Evolutionary conservation across 345 rosid genomes (phyloP).

Genomic region (rapeseed (Brassica napus)): DNA sequence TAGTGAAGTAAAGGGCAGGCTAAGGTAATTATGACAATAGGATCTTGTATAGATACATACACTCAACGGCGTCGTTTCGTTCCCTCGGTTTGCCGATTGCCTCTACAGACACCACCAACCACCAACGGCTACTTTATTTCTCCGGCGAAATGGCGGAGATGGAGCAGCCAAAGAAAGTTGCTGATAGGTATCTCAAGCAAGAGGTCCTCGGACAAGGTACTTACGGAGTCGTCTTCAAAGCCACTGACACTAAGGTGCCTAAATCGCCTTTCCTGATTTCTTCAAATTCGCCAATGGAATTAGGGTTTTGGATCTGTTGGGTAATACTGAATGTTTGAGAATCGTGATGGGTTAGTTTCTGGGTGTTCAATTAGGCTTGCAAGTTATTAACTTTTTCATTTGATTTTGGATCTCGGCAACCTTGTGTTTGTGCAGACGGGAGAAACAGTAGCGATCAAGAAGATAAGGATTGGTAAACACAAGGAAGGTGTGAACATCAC

Average conservation of each 20-base stretch:
- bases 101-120: neutral
- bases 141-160: neutral
- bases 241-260: neutral
- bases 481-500: neutral
- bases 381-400: neutral
- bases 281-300: neutral
- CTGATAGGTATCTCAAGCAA: neutral
- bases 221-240: neutral
- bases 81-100: neutral
- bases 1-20: too few relatives aligned
- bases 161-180: neutral
- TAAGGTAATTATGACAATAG: too few relatives aligned
- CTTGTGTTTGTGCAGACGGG: neutral
- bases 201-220: neutral
- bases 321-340: neutral
- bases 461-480: neutral
- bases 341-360: neutral
- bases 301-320: neutral
- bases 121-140: neutral
- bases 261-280: neutral
- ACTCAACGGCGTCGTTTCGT: neutral
- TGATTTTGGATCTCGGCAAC: neutral
- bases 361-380: neutral
- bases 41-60: neutral
- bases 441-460: neutral